Conservation (phyloP, 2,329 filamentous ascomycete genomes). For the Fusarium cyanostomum region DNA sequence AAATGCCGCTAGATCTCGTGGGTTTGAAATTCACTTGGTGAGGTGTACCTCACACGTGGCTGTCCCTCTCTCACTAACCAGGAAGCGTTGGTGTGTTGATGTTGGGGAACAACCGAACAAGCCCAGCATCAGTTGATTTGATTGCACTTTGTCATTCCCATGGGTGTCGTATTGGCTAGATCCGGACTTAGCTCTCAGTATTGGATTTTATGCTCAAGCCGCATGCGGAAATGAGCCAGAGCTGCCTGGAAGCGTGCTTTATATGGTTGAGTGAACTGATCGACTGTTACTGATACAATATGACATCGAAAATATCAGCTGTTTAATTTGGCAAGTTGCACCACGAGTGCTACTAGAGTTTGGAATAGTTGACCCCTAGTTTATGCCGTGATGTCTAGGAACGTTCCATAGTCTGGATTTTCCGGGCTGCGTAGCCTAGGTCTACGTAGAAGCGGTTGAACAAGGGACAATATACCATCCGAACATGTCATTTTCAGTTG, state of each 20-base stretch:
- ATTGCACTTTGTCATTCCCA: not conserved
- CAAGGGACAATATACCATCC: no score
- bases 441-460: no score
- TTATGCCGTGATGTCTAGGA: no score
- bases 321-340: no score
- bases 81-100: conserved; percentile 1
- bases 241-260: not conserved
- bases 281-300: not conserved
- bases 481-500: no score
- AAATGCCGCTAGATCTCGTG: conserved; percentile 3
- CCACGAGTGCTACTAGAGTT: no score
- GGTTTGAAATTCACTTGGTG: not conserved
- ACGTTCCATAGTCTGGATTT: no score
- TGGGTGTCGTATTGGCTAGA: not conserved
- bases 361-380: no score
- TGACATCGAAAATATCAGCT: not conserved
- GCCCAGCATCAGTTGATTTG: not conserved
- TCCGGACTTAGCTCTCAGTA: not conserved
- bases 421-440: no score
- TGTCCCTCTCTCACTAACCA: conserved; percentile 3
- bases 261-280: not conserved
- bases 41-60: conserved; percentile 5
- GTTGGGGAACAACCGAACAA: not conserved
- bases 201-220: not conserved
- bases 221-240: not conserved